Base-by-base conservation (phyloP, 768 basidiomycete genomes). In the Sporobolomyces phaffii region DNA sequence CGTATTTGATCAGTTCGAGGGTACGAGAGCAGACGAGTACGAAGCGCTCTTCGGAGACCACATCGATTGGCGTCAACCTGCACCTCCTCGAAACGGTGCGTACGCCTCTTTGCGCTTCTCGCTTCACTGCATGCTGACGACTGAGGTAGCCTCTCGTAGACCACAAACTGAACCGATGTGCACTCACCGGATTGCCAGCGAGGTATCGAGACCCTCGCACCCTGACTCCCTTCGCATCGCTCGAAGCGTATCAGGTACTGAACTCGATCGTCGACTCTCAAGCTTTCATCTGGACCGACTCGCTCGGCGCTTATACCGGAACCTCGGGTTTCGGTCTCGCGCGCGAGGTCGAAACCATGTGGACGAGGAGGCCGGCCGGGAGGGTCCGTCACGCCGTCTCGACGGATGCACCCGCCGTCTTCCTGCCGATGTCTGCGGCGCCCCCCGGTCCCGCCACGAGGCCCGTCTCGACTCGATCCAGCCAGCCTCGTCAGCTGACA, bases 21-120 rank as follows among this genome's bases (percentile, higher is more conserved):
- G 57, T 22, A 74, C 77, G 0, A 87, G 88, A 87, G 80, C 78
- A 51, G 84, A 87, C 34, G 90, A 87, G 15, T 88, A 92, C 86
- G 63, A 81, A 10, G 86, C 89, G 2, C 81, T 94, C 80, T 90
- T 97, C 72, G 91, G 93, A 2, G 81, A 87, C 56, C 87, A 93
- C 72, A 86, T 87, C 13, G 82, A 86, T 52, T 97, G 79, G 80
- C 73, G 72, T 20, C 43, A 73, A 34, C 69, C 75, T 36, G 14
- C 62, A 15, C 73, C 74, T 17, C 56, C 45, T 8, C 48, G 34
- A 14, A 8, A 74, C 17, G 61, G 72, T 72, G 54, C 29, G 73
- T 64, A 59, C 45, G 20, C 38, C 33, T 63, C 20, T 48, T 24
- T 1, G 28, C 13, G 48, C 43, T 28, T 31, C 13, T 9, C 41